Conservation (phyloP, 2,329 filamentous ascomycete species). For the Keithomyces neogunnii region DNA sequence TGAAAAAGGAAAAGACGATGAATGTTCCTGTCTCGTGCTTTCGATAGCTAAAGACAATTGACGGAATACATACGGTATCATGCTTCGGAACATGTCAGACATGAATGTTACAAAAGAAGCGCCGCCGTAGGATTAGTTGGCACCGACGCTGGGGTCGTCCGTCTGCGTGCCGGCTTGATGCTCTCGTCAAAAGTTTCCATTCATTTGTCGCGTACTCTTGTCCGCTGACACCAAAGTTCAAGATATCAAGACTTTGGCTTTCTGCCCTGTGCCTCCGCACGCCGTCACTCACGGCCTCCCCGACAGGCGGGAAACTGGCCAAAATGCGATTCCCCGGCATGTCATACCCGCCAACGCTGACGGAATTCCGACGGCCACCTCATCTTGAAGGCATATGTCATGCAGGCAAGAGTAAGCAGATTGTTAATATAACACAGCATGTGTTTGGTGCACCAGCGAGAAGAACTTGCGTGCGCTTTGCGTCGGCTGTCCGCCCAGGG, state of each 20-base stretch:
- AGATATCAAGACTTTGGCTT: background rate
- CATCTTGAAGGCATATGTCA: conserved; percentile 1
- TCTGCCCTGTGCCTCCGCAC: background rate
- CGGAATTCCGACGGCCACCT: background rate
- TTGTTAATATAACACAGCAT: conserved; percentile 2
- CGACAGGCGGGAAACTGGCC: background rate
- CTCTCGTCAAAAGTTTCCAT: background rate
- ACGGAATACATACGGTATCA: no score
- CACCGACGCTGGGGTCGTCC: background rate
- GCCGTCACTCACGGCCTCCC: background rate
- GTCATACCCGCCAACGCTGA: background rate
- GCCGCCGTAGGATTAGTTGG: background rate
- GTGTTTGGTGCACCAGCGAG: background rate
- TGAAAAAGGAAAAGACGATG: no score
- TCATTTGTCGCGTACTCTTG: background rate
- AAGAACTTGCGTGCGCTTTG: background rate
- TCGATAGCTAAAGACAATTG: no score
- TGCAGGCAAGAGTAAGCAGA: conserved; percentile 1
- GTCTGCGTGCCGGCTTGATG: background rate
- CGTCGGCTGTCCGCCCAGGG: background rate
- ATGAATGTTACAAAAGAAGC: background rate
- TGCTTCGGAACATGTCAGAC: background rate
- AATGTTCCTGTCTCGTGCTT: no score
- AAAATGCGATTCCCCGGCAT: background rate
- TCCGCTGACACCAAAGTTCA: background rate